phyloP scores from a whole-genome alignment of 2,329 filamentous ascomycete species.

The Piedraia hortae region DNA sequence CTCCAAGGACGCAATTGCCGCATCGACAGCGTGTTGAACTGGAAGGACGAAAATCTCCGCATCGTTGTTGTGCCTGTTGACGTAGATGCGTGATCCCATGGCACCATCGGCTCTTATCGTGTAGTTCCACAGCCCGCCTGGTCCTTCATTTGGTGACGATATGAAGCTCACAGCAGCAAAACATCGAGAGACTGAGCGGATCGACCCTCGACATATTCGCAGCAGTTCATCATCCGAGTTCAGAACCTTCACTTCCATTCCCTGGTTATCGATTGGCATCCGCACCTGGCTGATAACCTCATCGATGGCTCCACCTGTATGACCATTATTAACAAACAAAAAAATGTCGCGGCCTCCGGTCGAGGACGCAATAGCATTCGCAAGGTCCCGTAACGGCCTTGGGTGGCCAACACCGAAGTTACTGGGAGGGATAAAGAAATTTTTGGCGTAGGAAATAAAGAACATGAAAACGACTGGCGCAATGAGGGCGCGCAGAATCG shows the following conservation, averaged over 20 bases:
- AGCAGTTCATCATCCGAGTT: slow-evolving; percentile 29
- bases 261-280: slow-evolving; percentile 26
- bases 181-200: slow-evolving; percentile 38
- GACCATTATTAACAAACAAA: slow-evolving; percentile 51
- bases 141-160: slow-evolving; percentile 45
- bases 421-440: slow-evolving; percentile 56
- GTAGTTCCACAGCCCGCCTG: slow-evolving; percentile 52
- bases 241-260: slow-evolving; percentile 28
- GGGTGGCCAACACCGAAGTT: slow-evolving; percentile 42
- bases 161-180: slow-evolving; percentile 50
- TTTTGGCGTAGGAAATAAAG: slow-evolving; percentile 28
- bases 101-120: slow-evolving; percentile 51
- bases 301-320: slow-evolving; percentile 40
- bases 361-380: slow-evolving; percentile 32
- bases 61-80: slow-evolving; percentile 39
- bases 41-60: slow-evolving; percentile 53
- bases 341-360: slow-evolving; percentile 36
- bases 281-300: slow-evolving; percentile 37
- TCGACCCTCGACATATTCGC: slow-evolving; percentile 28
- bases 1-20: slow-evolving; percentile 34
- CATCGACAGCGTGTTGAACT: slow-evolving; percentile 51
- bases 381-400: slow-evolving; percentile 33
- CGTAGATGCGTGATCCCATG: slow-evolving; percentile 36
- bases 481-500: slow-evolving; percentile 26
- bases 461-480: slow-evolving; percentile 25